phyloP scores from a whole-genome alignment of 768 basidiomycete genomes.

The Boletus insuetus region DNA sequence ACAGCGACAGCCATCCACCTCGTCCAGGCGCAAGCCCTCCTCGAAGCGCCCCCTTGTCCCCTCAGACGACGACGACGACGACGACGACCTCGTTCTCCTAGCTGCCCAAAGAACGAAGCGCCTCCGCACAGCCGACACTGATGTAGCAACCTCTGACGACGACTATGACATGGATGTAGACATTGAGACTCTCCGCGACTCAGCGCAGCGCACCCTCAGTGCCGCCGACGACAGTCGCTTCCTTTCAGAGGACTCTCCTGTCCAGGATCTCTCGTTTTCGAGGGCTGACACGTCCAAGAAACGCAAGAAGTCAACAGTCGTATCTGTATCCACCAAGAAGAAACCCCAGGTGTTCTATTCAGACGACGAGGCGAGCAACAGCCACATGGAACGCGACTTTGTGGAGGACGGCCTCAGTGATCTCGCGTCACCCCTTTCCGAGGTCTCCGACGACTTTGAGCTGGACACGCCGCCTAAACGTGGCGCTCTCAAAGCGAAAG shows the following conservation, averaged over 20 bases:
- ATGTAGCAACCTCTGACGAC: conserved; percentile 40
- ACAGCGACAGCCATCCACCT: conserved; percentile 20
- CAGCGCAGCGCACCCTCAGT: conserved; percentile 10
- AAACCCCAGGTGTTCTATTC: conserved; percentile 22
- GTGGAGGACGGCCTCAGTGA: conserved; percentile 28
- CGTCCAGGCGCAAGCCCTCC: conserved; percentile 15
- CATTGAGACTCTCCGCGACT: conserved; percentile 35
- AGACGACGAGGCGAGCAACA: conserved; percentile 30
- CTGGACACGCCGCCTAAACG: conserved; percentile 22
- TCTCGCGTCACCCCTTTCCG: conserved; percentile 21
- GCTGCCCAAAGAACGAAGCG: conserved; percentile 34
- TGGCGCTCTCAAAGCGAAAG: conserved; percentile 22
- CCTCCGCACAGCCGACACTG: conserved; percentile 26
- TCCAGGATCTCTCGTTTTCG: background rate
- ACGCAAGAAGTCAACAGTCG: conserved; percentile 14
- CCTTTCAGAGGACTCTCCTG: conserved; percentile 3
- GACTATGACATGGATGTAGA: conserved; percentile 42
- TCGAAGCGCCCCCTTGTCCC: conserved; percentile 30
- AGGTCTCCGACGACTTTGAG: conserved; percentile 26
- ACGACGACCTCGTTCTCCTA: conserved; percentile 40
- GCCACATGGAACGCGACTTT: conserved; percentile 24
- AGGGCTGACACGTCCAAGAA: conserved; percentile 5
- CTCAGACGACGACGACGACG: conserved; percentile 37
- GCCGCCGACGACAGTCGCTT: conserved; percentile 21
- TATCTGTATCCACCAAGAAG: conserved; percentile 16